Evolutionary conservation across 1,139 yeast genomes (phyloP), one percentile per base, ranked within the genome.

Genomic region (Geotrichum reessii): DNA sequence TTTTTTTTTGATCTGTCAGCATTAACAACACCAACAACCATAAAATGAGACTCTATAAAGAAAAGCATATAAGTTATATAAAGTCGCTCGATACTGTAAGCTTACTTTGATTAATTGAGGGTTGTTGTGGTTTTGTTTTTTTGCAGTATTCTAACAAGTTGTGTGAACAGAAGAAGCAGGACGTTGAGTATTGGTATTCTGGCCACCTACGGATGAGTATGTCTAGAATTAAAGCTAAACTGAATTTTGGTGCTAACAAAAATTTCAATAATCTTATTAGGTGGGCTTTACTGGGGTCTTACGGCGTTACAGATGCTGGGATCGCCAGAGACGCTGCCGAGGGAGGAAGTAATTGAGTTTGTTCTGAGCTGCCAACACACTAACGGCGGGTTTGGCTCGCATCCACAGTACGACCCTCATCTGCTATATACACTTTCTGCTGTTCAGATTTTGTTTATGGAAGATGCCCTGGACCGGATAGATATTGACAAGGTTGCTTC

Each of bases 261-360:
- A 17, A 28, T 24, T n/a, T n/a, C n/a, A n/a, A n/a, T 21, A 19
- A 27, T 37, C 3, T 19, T 14, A 37, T 19, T 44, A 68, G 71
- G 88, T 67, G 99, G 99, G 5, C 78, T 95, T 1, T 93, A 95
- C 71, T 93, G 99, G 99, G 99, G 97, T 0, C 76, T 90, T 6
- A 85, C 87, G 17, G 90, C 97, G 0, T 74, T 92, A 47, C 81
- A 82, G 55, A 73, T 87, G 8, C 70, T 92, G 75, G 78, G 80
- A 49, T 76, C 84, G 1, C 74, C 78, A 25, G 79, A 80, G n/a
- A 79, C 83, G 1, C 80, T 93, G 56, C 80, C 85, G 12, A 75
- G 78, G 58, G 73, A 77, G 0, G 89, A 85, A 7, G 84, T 93
- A 19, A 73, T 88, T 3, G 74, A 76, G 17, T 95, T 84, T 70